phyloP scores from a whole-genome alignment of 1,284 basidiomycete genomes.

The Mycocalia duriaeana region DNA sequence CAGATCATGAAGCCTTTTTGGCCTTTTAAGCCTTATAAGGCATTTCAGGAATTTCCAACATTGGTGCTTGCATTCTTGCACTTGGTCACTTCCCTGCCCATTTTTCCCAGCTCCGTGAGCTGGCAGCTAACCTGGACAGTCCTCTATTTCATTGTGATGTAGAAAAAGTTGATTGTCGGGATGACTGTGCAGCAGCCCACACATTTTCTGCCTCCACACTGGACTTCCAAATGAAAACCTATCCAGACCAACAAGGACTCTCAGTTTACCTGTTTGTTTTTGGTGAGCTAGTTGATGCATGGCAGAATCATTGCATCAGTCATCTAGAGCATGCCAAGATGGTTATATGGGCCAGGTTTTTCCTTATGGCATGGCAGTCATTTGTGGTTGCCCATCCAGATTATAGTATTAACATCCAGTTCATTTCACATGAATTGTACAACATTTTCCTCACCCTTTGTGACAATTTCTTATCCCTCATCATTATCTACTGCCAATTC shows the following conservation, averaged over 20 bases:
- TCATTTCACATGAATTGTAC: conserved; percentile 27
- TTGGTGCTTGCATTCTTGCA: no score
- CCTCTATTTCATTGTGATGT: conserved; percentile 32
- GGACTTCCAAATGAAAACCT: conserved; percentile 11
- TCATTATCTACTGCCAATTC: conserved; percentile 30
- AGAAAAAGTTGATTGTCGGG: conserved; percentile 32
- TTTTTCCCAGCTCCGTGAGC: no score
- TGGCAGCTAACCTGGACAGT: no score
- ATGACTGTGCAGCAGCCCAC: conserved; percentile 34
- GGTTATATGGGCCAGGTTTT: conserved; percentile 27
- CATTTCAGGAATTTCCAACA: no score
- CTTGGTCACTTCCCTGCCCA: no score
- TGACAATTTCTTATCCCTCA: conserved; percentile 28
- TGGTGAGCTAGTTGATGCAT: conserved; percentile 31
- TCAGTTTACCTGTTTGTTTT: conserved; percentile 29
- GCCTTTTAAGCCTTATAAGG: no score
- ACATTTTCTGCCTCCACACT: conserved; percentile 21
- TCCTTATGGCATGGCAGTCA: conserved; percentile 28
- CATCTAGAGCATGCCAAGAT: conserved; percentile 27
- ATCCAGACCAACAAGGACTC: conserved; percentile 16
- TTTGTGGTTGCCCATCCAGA: conserved; percentile 18
- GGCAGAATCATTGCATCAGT: conserved; percentile 22
- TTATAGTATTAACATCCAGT: conserved; percentile 21
- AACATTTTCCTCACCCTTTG: conserved; percentile 25
- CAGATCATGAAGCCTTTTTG: no score